Conservation (phyloP, 768 basidiomycete species). For the Pleurotus citrinopileatus region DNA sequence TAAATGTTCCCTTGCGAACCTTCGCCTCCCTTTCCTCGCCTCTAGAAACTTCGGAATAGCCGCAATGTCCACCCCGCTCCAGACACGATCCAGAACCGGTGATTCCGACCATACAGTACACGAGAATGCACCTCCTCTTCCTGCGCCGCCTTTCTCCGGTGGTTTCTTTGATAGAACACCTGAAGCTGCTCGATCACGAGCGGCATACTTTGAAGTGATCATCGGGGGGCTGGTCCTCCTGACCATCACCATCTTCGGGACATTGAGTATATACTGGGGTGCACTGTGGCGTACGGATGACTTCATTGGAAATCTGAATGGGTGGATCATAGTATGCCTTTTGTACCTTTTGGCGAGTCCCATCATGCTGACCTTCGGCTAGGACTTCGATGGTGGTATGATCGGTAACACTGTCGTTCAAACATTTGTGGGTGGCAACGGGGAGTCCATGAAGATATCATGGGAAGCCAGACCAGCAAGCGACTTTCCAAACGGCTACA, state of each 20-base stretch:
- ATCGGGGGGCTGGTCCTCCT: constrained; percentile 32
- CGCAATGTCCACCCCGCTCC: neutral
- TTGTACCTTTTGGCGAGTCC: neutral
- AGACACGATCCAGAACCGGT: neutral
- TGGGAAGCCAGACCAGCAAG: constrained; percentile 43
- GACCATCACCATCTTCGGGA: constrained; percentile 40
- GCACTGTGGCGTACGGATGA: constrained; percentile 39
- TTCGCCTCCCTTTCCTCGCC: neutral
- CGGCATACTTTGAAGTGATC: constrained; percentile 43
- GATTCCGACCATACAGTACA: constrained; percentile 3
- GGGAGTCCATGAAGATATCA: constrained; percentile 23
- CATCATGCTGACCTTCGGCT: neutral
- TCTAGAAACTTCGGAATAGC: neutral
- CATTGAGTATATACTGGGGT: constrained; percentile 60
- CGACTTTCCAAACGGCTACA: constrained; percentile 40
- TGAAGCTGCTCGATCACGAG: constrained; percentile 26
- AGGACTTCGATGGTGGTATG: constrained; percentile 62
- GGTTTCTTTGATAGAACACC: constrained; percentile 26
- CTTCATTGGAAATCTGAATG: constrained; percentile 39
- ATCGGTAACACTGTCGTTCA: constrained; percentile 46
- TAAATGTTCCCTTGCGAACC: neutral
- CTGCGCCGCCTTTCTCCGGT: constrained; percentile 17
- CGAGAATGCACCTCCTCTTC: neutral
- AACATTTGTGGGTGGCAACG: constrained; percentile 29
- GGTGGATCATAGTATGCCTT: constrained; percentile 54